phyloP scores from a whole-genome alignment of 768 basidiomycete genomes.

The Pleurotus cornucopiae region DNA sequence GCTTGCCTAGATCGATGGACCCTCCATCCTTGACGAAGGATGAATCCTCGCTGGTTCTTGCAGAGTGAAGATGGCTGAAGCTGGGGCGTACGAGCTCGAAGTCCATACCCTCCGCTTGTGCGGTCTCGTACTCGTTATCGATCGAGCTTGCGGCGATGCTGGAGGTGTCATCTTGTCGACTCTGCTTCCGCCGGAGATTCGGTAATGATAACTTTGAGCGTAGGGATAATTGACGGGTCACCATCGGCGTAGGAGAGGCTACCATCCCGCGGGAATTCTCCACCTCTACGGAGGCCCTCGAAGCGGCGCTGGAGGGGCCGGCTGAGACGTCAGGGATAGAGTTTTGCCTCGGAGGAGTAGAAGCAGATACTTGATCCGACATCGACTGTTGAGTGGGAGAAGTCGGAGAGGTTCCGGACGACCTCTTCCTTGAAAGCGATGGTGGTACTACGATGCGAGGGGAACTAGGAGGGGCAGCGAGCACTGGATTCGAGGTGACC shows the following conservation, averaged over 20 bases:
- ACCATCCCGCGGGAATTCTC: slow-evolving; percentile 26
- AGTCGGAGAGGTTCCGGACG: background rate
- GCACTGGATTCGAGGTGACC: slow-evolving; percentile 21
- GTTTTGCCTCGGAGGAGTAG: background rate
- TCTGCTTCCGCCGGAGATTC: slow-evolving; percentile 47
- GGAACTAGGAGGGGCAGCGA: slow-evolving; percentile 16
- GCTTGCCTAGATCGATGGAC: slow-evolving; percentile 26
- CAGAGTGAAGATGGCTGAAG: slow-evolving; percentile 34
- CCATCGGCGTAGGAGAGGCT: slow-evolving; percentile 34
- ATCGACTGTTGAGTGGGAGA: background rate
- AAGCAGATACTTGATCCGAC: background rate
- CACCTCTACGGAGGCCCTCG: slow-evolving; percentile 13
- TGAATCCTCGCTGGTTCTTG: slow-evolving; percentile 55
- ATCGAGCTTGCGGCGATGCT: slow-evolving; percentile 18
- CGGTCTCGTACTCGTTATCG: slow-evolving; percentile 41
- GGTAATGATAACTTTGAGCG: slow-evolving; percentile 68
- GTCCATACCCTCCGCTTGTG: slow-evolving; percentile 79
- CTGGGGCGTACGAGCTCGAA: slow-evolving; percentile 73
- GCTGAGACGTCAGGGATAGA: background rate
- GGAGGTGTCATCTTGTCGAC: slow-evolving; percentile 31
- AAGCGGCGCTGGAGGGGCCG: slow-evolving; percentile 5
- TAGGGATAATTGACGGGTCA: slow-evolving; percentile 36
- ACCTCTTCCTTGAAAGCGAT: background rate
- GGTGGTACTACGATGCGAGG: slow-evolving; percentile 7
- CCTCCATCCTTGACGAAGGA: slow-evolving; percentile 24